Evolutionary conservation across 192 early-diverging fungal genomes (phyloP), one percentile per base, ranked within the genome.

Genomic region (Mycoemilia scoparia): DNA sequence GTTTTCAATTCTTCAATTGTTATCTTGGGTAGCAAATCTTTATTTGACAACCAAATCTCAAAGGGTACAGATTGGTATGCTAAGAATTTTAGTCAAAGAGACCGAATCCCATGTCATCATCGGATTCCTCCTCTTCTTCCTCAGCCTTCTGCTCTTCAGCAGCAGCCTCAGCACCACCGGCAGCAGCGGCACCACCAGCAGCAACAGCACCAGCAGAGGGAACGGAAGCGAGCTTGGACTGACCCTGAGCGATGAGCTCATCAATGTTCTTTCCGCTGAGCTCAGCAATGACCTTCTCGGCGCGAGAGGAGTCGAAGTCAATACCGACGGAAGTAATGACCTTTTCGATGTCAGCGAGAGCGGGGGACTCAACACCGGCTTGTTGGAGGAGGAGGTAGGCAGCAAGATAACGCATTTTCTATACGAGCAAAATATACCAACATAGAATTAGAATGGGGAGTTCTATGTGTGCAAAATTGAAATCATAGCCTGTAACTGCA

Each of bases 41-140:
- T n/a, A n/a, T n/a, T n/a, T n/a, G n/a, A n/a, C n/a, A n/a, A n/a
- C n/a, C n/a, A n/a, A n/a, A n/a, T n/a, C n/a, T n/a, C n/a, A n/a
- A n/a, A n/a, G n/a, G n/a, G n/a, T n/a, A n/a, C n/a, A n/a, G n/a
- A n/a, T n/a, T n/a, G n/a, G n/a, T n/a, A 27, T 8, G 13, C 19
- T 14, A 8, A 6, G 16, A 18, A 32, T 13, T 63, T 84, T 91
- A 91, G 72, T 91, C 87, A 71, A 91, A 91, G 49, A 91, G 80
- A 84, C 87, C 87, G 65, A 91, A 82, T 53, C 83, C 87, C 87
- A 91, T 91, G 65, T 96, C 87, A 51, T 90, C 79, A 46, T 70
- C 75, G 63, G 84, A 82, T 68, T 82, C 83, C 71, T 85, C 79
- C 49, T 78, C 69, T 51, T 82, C 77, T 64, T 80, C 78, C 11